Percentiles rank a stretch among this genome's conserved stretches.
Conservation (phyloP, 805 yeast genomes). For the Lipomyces orientalis region DNA sequence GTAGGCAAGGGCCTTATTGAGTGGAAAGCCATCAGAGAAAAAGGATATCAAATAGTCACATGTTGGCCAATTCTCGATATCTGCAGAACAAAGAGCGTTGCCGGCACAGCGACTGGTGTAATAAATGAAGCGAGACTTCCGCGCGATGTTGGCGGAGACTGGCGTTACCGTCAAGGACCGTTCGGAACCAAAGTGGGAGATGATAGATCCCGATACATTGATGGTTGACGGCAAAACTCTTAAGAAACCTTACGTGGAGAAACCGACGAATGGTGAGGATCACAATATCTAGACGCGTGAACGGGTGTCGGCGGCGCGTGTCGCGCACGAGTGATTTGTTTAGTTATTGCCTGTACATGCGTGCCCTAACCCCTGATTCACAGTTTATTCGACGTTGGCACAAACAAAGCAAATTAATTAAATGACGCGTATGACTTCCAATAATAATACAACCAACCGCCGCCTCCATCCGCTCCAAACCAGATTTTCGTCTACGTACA, state of each 20-base stretch:
- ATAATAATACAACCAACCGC: too few species aligned
- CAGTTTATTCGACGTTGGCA: too few species aligned
- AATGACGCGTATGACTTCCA: too few species aligned
- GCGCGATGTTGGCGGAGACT: constrained; percentile 61
- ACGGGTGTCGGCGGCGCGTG: too few species aligned
- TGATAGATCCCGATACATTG: constrained; percentile 86
- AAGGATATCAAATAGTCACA: constrained; percentile 94
- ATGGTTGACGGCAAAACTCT: constrained; percentile 70
- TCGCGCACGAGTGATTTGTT: too few species aligned
- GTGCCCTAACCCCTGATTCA: too few species aligned
- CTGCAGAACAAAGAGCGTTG: constrained; percentile 16
- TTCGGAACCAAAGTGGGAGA: constrained; percentile 66
- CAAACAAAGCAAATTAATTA: too few species aligned
- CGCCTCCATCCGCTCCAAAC: too few species aligned
- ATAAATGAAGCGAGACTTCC: too few species aligned
- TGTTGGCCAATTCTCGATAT: constrained; percentile 97
- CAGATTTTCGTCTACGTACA: too few species aligned
- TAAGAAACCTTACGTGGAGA: constrained; percentile 93
- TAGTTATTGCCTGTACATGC: too few species aligned
- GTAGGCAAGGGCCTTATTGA: constrained; percentile 91
- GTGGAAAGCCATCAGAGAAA: constrained; percentile 94
- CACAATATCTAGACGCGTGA: constrained; percentile 96
- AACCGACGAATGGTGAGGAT: constrained; percentile 98
- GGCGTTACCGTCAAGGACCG: constrained; percentile 57
- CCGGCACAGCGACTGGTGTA: neutral